Evolutionary conservation across 2,329 filamentous ascomycete species (phyloP).

Genomic region (Trichocomaceae sp.): DNA sequence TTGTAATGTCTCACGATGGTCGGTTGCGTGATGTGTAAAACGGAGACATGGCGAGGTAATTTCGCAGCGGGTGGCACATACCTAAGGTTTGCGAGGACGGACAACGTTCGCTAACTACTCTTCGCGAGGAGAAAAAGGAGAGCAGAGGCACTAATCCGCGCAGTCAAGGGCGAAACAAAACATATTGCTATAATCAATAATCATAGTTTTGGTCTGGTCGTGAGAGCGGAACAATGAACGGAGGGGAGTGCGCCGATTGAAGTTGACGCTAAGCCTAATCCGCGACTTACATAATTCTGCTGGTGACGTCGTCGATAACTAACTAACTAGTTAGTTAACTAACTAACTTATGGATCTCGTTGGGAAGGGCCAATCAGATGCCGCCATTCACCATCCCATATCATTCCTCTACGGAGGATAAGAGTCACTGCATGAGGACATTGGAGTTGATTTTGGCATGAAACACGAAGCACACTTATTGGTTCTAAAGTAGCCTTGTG

Average conservation of each 20-base stretch:
- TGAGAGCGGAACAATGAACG: not conserved
- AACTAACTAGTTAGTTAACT: no score
- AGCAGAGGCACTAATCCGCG: not conserved
- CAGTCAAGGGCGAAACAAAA: not conserved
- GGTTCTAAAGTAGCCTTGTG: no score
- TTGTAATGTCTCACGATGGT: not conserved
- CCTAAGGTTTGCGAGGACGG: not conserved
- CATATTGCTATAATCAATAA: not conserved
- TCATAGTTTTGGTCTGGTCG: not conserved
- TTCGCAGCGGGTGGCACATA: not conserved
- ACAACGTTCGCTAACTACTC: not conserved
- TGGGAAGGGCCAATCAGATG: not conserved
- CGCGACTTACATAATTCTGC: not conserved
- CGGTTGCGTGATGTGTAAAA: not conserved
- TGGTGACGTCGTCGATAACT: not conserved
- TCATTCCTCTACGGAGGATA: not conserved
- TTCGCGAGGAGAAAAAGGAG: not conserved
- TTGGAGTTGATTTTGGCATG: no score
- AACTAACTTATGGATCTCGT: not conserved
- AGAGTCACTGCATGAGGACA: not conserved
- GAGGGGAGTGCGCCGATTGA: not conserved
- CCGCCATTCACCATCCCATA: not conserved
- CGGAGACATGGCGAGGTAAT: not conserved
- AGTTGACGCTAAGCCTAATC: not conserved
- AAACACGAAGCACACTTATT: no score